A percentile compares a stretch with the other conserved stretches of the same genome.
Evolutionary conservation across 441 rosid species (phyloP).

Genomic region (Adansonia rubrostipa): DNA sequence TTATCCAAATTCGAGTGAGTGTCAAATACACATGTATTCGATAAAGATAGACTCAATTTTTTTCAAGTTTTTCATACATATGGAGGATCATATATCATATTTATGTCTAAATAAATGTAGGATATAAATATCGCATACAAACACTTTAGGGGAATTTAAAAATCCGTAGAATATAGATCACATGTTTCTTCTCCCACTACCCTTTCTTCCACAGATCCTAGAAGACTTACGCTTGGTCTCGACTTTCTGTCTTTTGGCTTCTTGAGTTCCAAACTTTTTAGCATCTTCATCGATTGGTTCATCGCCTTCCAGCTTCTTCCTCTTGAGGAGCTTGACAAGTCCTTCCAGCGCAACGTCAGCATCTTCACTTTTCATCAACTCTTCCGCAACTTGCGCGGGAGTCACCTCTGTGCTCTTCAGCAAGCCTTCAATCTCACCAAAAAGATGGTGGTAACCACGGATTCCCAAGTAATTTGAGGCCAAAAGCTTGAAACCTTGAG

Average conservation of each 20-base stretch:
- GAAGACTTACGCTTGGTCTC: background rate
- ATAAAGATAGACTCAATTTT: too few species aligned
- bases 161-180: background rate
- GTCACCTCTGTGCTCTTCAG: constrained; percentile 40
- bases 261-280: background rate
- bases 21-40: too few species aligned
- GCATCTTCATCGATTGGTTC: background rate
- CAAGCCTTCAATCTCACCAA: constrained; percentile 48
- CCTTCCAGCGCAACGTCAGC: constrained; percentile 51
- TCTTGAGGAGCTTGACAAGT: constrained; percentile 46
- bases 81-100: too few species aligned
- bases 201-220: constrained; percentile 12
- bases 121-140: too few species aligned
- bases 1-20: too few species aligned
- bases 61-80: too few species aligned
- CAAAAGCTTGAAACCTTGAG: constrained; percentile 54
- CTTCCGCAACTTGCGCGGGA: constrained; percentile 68
- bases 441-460: constrained; percentile 30
- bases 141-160: too few species aligned
- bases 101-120: too few species aligned
- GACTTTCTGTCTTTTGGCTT: constrained; percentile 24
- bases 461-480: constrained; percentile 64
- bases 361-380: constrained; percentile 59
- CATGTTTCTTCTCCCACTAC: background rate
- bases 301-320: constrained; percentile 40